A percentile compares a stretch with the other conserved stretches of the same genome.
These are phyloP conservation scores for Chenopodium suecicum DNA, from an alignment of 148 eudicot genomes.

Conservation along the genomic window DNA sequence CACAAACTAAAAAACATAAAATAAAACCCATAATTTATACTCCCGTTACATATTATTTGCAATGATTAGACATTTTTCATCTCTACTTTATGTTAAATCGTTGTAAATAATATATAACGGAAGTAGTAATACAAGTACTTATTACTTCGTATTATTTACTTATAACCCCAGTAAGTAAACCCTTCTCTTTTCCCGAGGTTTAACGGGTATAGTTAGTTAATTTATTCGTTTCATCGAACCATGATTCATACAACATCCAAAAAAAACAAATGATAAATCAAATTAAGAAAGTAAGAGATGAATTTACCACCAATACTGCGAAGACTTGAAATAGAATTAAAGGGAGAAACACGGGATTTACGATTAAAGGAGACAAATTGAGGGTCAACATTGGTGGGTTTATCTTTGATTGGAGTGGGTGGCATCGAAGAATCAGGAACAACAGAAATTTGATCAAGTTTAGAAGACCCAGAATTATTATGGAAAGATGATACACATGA, in stretches of 20 bases:
- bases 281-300: background rate
- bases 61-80: too few relatives aligned
- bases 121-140: too few relatives aligned
- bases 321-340: slow-evolving; percentile 14
- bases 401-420: slow-evolving; percentile 25
- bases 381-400: slow-evolving; percentile 11
- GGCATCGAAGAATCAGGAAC: slow-evolving; percentile 21
- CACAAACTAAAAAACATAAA: background rate
- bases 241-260: background rate
- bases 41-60: too few relatives aligned
- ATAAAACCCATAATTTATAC: too few relatives aligned
- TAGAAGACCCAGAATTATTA: slow-evolving; percentile 16
- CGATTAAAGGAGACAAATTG: background rate
- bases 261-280: too few relatives aligned
- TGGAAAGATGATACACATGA: slow-evolving; percentile 28
- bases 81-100: too few relatives aligned
- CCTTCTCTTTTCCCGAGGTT: too few relatives aligned
- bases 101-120: too few relatives aligned
- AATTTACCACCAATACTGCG: slow-evolving; percentile 23
- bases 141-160: too few relatives aligned
- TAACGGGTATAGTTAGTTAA: too few relatives aligned
- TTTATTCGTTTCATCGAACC: too few relatives aligned
- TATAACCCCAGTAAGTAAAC: too few relatives aligned
- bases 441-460: slow-evolving; percentile 6
- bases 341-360: slow-evolving; percentile 19